Conservation (phyloP, 2,329 filamentous ascomycete species). For the Talaromyces sp. region DNA sequence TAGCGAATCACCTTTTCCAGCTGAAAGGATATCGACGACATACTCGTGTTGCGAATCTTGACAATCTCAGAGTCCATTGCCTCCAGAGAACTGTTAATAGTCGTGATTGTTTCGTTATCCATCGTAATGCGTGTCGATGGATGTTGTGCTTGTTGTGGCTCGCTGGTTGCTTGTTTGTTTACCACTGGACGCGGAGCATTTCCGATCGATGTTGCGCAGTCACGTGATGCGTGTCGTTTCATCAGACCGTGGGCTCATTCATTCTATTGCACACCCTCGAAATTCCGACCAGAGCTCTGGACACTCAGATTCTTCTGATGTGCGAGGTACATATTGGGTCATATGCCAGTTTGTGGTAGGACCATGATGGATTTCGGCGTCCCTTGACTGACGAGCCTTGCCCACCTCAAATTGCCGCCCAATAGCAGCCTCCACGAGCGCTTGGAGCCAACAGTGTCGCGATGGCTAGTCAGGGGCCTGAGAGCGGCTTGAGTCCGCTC, state of each 20-base stretch:
- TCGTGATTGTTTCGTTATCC: constrained; percentile 14
- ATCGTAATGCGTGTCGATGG: not conserved
- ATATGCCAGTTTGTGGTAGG: not conserved
- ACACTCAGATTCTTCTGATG: no score
- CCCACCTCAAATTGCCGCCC: not conserved
- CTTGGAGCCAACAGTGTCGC: not conserved
- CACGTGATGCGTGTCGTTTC: not conserved
- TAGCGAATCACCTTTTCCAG: not conserved
- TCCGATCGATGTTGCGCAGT: not conserved
- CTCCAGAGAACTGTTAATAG: constrained; percentile 19
- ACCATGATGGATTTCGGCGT: not conserved
- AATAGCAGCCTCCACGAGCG: not conserved
- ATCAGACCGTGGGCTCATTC: not conserved
- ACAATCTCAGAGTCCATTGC: constrained; percentile 41
- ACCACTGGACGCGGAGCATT: not conserved
- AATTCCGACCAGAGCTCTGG: no score
- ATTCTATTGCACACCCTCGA: not conserved
- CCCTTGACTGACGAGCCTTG: not conserved
- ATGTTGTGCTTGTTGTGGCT: not conserved
- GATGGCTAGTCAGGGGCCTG: not conserved
- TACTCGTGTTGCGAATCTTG: constrained; percentile 41
- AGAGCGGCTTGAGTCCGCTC: not conserved
- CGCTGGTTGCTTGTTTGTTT: not conserved
- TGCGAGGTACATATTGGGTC: not conserved
- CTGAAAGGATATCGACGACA: constrained; percentile 10